phyloP scores from a whole-genome alignment of 2,329 filamentous ascomycete species.

The Magnaporthiopsis rhizophila region DNA sequence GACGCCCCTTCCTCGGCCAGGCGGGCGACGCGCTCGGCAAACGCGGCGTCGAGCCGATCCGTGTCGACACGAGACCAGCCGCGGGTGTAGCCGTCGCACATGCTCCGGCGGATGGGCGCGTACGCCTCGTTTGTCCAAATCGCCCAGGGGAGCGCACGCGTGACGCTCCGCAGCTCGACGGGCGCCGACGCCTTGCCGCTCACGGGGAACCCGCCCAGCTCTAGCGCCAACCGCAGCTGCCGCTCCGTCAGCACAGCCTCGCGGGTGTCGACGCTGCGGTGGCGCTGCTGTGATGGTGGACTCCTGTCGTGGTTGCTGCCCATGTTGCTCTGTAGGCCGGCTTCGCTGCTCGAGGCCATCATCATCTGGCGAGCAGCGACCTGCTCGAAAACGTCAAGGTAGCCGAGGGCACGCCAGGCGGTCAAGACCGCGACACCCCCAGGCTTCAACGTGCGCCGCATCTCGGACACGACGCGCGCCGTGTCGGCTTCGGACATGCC shows the following conservation, averaged over 20 bases:
- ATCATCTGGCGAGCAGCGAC: background rate
- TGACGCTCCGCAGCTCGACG: conserved; percentile 4
- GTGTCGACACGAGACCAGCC: conserved; percentile 4
- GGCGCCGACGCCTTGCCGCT: background rate
- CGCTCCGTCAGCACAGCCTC: background rate
- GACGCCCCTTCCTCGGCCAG: conserved; percentile 4
- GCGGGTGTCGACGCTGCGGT: conserved; percentile 1
- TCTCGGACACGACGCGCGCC: conserved; percentile 19
- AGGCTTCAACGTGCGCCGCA: conserved; percentile 20
- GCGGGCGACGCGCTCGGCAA: background rate
- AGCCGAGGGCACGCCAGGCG: conserved; percentile 10
- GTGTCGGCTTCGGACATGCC: conserved; percentile 16
- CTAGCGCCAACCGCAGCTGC: background rate
- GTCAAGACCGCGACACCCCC: conserved; percentile 20
- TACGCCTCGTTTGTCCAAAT: conserved; percentile 1
- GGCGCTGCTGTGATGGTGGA: no score
- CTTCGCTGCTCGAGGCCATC: background rate
- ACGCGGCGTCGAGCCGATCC: conserved; percentile 1
- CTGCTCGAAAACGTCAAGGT: conserved; percentile 1
- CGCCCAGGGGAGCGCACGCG: conserved; percentile 1
- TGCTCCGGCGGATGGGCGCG: conserved; percentile 2
- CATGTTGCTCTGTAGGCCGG: background rate
- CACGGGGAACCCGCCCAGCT: background rate
- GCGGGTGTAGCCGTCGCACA: conserved; percentile 7
- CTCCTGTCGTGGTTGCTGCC: background rate